A percentile compares a stretch with the other conserved stretches of the same genome.
Conservation (phyloP, 73 alveolate species). For the Effrenium voratum region DNA sequence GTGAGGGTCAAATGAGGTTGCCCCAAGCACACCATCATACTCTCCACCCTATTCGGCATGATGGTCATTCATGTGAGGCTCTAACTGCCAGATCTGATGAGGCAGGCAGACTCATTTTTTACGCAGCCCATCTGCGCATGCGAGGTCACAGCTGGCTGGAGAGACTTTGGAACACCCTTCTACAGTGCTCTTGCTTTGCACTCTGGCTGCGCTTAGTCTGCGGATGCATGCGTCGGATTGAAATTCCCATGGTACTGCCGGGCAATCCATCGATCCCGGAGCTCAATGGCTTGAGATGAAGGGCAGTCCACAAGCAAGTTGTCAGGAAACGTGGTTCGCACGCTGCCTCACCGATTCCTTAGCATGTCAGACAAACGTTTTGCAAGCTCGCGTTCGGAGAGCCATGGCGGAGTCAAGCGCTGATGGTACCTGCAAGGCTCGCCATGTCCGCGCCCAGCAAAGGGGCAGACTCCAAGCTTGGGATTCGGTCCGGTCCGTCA, state of each 20-base stretch:
- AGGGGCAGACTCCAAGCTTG: background rate
- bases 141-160: slow-evolving; percentile 66
- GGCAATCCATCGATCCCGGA: too few species aligned
- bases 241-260: too few species aligned
- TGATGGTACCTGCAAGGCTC: background rate
- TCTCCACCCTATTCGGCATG: too few species aligned
- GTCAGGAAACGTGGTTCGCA: too few species aligned
- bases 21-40: too few species aligned
- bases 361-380: background rate
- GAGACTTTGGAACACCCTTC: slow-evolving; percentile 54
- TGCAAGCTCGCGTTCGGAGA: too few species aligned
- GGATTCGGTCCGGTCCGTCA: background rate
- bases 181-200: slow-evolving; percentile 64
- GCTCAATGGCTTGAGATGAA: too few species aligned
- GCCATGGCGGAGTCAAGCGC: background rate
- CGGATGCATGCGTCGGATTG: background rate
- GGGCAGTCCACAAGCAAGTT: too few species aligned
- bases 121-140: background rate
- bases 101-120: background rate
- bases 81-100: slow-evolving; percentile 12
- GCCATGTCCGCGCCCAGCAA: background rate
- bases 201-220: background rate
- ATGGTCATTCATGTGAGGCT: too few species aligned
- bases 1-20: background rate
- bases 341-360: background rate